Percentiles rank a stretch among this genome's conserved stretches.
Evolutionary conservation across 495 filamentous ascomycete genomes (phyloP).

Genomic region (Penicillium flavigenum): DNA sequence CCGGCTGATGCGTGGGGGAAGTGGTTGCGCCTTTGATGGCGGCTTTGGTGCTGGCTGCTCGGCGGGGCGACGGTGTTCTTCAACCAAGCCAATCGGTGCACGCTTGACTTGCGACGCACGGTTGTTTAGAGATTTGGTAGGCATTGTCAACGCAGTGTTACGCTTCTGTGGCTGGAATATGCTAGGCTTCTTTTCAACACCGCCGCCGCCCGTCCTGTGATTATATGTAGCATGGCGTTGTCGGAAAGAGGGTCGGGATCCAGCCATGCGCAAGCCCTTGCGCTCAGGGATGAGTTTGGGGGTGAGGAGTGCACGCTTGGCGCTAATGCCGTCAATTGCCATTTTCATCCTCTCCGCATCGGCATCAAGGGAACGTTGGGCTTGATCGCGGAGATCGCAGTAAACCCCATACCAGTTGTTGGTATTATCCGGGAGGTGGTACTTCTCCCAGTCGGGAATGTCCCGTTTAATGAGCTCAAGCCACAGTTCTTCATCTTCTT

Average conservation of each 20-base stretch:
- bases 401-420: slow-evolving; percentile 67
- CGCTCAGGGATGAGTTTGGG: slow-evolving; percentile 42
- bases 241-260: slow-evolving; percentile 24
- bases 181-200: slow-evolving; percentile 7
- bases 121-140: slow-evolving; percentile 42
- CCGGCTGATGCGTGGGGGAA: slow-evolving; percentile 1
- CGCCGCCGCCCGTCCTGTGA: slow-evolving; percentile 32
- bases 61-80: slow-evolving; percentile 40
- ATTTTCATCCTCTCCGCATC: slow-evolving; percentile 51
- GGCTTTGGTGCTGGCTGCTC: slow-evolving; percentile 13
- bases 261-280: slow-evolving; percentile 24
- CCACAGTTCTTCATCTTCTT: slow-evolving; percentile 65
- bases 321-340: slow-evolving; percentile 50
- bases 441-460: slow-evolving; percentile 59
- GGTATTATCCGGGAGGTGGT: slow-evolving; percentile 54
- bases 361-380: slow-evolving; percentile 46
- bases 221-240: slow-evolving; percentile 30
- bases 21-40: slow-evolving; percentile 5
- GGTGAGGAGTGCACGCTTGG: slow-evolving; percentile 47
- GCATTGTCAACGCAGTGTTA: slow-evolving; percentile 37
- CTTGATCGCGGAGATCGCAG: slow-evolving; percentile 44
- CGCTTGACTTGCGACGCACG: slow-evolving; percentile 37
- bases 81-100: slow-evolving; percentile 44
- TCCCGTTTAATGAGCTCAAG: slow-evolving; percentile 65
- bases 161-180: slow-evolving; percentile 22